phyloP scores from a whole-genome alignment of 306 rosid species.

The Sicyos baderoa region DNA sequence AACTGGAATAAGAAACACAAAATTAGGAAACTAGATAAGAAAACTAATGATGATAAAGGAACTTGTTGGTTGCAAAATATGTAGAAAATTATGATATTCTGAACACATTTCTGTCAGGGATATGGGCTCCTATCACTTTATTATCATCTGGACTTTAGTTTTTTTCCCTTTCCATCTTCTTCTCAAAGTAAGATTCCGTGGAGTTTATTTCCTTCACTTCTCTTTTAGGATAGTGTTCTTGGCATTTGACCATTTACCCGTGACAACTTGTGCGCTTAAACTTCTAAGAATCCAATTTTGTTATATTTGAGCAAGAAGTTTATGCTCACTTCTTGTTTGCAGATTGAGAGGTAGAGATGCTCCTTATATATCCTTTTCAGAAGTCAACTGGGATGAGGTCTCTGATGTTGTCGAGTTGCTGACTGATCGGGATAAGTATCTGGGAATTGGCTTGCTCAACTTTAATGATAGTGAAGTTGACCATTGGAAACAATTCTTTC shows the following conservation, averaged over 20 bases:
- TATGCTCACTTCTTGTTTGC: conserved; percentile 28
- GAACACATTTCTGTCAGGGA: not conserved
- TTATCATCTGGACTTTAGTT: not conserved
- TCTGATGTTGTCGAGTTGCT: conserved; percentile 38
- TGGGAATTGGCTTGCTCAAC: conserved; percentile 73
- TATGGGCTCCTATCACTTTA: not conserved
- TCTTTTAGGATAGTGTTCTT: not conserved
- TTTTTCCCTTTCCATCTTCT: not conserved
- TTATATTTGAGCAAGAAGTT: conserved; percentile 2
- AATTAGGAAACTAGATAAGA: not conserved
- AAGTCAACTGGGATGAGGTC: conserved; percentile 64
- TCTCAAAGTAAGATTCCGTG: not conserved
- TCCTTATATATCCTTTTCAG: conserved; percentile 41
- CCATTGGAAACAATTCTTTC: conserved; percentile 59
- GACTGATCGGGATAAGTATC: conserved; percentile 42
- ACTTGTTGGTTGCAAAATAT: not conserved
- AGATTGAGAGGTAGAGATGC: conserved; percentile 37
- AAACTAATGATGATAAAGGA: not conserved
- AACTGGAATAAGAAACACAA: not conserved
- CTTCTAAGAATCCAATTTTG: not conserved
- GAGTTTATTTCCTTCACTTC: not conserved
- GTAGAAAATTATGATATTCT: not conserved
- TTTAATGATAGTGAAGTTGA: conserved; percentile 61
- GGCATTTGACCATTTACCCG: not conserved
- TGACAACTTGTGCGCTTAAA: not conserved